These are phyloP conservation scores for Aegle marmelos DNA, from an alignment of 345 rosid species.

Conservation along the genomic window DNA sequence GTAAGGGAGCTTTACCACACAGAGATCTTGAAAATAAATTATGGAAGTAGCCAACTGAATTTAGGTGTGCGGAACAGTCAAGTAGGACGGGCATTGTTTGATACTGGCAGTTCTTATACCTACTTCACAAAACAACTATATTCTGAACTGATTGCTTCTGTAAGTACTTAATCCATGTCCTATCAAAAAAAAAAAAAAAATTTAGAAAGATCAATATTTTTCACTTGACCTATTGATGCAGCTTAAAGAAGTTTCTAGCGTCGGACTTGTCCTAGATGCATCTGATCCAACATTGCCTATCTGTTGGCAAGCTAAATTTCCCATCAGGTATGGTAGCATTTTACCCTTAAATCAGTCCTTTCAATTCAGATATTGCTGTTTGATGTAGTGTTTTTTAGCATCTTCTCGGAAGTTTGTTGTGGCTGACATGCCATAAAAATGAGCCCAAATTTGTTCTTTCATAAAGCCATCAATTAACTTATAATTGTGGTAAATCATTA, in stretches of 20 bases:
- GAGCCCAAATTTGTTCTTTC: background rate
- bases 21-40: conserved; percentile 53
- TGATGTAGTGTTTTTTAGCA: background rate
- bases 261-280: conserved; percentile 47
- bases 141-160: conserved; percentile 59
- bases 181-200: background rate
- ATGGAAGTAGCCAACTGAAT: conserved; percentile 54
- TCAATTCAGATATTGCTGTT: background rate
- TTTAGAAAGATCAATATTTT: background rate
- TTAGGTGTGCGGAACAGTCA: conserved; percentile 41
- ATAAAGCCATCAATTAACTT: background rate
- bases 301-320: conserved; percentile 63
- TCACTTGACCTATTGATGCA: conserved; percentile 28
- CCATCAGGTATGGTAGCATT: conserved; percentile 48
- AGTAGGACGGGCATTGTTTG: conserved; percentile 52
- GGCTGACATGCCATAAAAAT: background rate
- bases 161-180: conserved; percentile 34
- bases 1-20: conserved; percentile 62
- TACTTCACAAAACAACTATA: conserved; percentile 76
- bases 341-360: background rate
- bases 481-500: background rate
- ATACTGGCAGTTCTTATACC: conserved; percentile 91
- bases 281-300: conserved; percentile 72
- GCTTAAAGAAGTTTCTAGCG: conserved; percentile 49
- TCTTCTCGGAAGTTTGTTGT: background rate